Conservation (phyloP, 192 early-diverging fungal genomes). For the Backusella tuberculispora region DNA sequence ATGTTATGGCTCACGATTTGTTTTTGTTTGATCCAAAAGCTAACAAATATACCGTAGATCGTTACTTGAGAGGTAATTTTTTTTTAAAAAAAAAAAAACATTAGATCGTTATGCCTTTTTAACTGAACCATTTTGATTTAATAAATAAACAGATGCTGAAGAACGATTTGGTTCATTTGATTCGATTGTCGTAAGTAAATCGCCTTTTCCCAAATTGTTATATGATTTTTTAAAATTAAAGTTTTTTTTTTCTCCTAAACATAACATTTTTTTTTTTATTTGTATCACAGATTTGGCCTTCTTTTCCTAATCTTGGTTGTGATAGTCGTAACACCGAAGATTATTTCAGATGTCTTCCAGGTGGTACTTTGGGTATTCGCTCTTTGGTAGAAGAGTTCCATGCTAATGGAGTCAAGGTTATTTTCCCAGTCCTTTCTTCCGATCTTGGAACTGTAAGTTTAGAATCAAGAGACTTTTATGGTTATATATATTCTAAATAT, state of each 20-base stretch:
- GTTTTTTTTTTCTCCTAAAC: background rate
- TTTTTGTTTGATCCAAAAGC: conserved; percentile 24
- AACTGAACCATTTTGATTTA: background rate
- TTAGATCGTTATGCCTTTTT: background rate
- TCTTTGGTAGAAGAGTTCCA: conserved; percentile 28
- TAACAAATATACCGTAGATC: conserved; percentile 27
- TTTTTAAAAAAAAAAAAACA: background rate
- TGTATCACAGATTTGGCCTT: conserved; percentile 28
- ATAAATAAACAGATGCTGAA: conserved; percentile 9
- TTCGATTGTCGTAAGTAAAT: conserved; percentile 28
- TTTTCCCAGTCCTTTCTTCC: conserved; percentile 16
- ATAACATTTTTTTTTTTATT: background rate
- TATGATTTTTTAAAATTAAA: background rate
- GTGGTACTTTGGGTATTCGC: conserved; percentile 26
- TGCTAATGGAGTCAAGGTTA: conserved; percentile 9
- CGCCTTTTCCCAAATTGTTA: too few relatives aligned
- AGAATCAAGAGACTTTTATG: background rate
- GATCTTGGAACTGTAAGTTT: conserved; percentile 32
- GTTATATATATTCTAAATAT: conserved; percentile 4
- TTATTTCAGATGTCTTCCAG: conserved; percentile 28
- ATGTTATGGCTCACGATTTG: conserved; percentile 27
- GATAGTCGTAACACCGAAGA: conserved; percentile 36
- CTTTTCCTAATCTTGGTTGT: conserved; percentile 29
- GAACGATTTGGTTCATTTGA: conserved; percentile 25
- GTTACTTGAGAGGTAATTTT: conserved; percentile 21